A percentile compares a stretch with the other conserved stretches of the same genome.
Conservation (phyloP, 768 basidiomycete species). For the Lentinus tigrinus region DNA sequence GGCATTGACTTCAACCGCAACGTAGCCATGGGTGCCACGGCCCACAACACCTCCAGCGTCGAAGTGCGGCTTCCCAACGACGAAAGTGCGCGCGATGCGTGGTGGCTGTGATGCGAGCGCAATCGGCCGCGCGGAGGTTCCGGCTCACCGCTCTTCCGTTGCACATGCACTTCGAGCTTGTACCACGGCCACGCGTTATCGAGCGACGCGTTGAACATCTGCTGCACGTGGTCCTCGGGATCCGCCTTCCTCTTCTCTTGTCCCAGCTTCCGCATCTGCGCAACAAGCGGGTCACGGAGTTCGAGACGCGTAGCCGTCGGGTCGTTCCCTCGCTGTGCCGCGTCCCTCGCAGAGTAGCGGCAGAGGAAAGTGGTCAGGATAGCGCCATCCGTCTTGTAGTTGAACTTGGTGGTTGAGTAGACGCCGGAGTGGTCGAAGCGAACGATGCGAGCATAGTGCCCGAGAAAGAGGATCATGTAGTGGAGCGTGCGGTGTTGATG, state of each 20-base stretch:
- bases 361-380: neutral
- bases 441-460: neutral
- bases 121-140: no score
- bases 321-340: neutral
- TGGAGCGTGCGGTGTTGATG: neutral
- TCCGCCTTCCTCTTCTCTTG: neutral
- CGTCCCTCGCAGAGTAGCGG: neutral
- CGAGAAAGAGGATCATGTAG: slow-evolving; percentile 6
- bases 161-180: neutral
- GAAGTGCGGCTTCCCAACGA: slow-evolving; percentile 10
- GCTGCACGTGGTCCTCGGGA: neutral
- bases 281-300: neutral
- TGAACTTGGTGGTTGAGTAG: neutral
- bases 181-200: neutral
- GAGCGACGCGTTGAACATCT: neutral
- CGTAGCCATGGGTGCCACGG: slow-evolving; percentile 10
- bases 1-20: slow-evolving; percentile 8
- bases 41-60: neutral
- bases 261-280: neutral
- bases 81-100: neutral
- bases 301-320: neutral
- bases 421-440: neutral
- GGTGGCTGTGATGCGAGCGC: no score
- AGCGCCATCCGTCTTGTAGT: neutral
- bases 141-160: no score